phyloP scores from a whole-genome alignment of 106 monocot genomes.

The Dioscorea zingiberensis region DNA sequence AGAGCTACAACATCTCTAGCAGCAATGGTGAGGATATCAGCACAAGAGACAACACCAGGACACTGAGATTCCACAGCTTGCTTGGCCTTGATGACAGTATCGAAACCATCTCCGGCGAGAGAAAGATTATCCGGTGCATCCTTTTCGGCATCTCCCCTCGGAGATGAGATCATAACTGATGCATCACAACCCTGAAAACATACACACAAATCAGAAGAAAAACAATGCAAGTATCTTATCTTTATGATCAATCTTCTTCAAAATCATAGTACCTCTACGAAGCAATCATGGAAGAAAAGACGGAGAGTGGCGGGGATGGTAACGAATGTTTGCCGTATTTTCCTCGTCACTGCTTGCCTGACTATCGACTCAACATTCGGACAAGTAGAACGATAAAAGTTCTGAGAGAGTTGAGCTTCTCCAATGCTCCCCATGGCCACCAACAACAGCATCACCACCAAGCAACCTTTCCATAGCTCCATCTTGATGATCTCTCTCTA shows the following conservation, averaged over 20 bases:
- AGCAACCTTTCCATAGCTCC: constrained; percentile 9
- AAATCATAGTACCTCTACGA: constrained; percentile 28
- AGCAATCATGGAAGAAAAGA: constrained; percentile 60
- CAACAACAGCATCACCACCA: not conserved
- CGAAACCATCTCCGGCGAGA: constrained; percentile 66
- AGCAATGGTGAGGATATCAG: constrained; percentile 46
- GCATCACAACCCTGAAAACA: constrained; percentile 49
- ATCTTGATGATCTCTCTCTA: not conserved
- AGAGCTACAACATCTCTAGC: constrained; percentile 53
- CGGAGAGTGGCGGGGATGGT: constrained; percentile 52
- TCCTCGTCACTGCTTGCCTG: constrained; percentile 26
- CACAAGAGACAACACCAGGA: constrained; percentile 54
- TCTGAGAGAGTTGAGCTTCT: constrained; percentile 16
- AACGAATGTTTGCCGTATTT: constrained; percentile 39
- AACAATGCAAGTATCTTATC: not conserved
- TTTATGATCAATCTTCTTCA: not conserved
- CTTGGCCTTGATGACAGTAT: constrained; percentile 48
- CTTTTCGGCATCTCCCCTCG: constrained; percentile 47
- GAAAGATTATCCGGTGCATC: constrained; percentile 50
- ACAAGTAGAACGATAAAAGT: constrained; percentile 39
- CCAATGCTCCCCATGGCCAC: not conserved
- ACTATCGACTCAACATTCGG: constrained; percentile 44
- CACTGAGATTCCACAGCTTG: constrained; percentile 38
- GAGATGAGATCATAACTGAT: constrained; percentile 43
- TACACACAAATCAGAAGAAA: not conserved